A percentile compares a stretch with the other conserved stretches of the same genome.
phyloP scores from a whole-genome alignment of 768 basidiomycete genomes.

The Pluteus cervinus region DNA sequence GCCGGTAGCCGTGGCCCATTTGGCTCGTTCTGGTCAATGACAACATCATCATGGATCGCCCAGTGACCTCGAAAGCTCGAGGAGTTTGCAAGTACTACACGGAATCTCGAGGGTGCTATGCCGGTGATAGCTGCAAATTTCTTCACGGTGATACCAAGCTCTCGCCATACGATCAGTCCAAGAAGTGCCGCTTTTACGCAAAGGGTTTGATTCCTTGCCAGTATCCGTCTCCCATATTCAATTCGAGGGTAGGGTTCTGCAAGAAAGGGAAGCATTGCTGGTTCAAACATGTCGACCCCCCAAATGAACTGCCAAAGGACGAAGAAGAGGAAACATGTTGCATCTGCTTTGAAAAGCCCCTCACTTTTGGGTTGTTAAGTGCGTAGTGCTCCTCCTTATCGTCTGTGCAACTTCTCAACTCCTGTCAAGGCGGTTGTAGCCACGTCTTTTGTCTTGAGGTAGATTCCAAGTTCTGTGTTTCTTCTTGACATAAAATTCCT shows the following conservation, averaged over 20 bases:
- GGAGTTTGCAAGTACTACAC: slow-evolving; percentile 68
- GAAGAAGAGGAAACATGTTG: slow-evolving; percentile 53
- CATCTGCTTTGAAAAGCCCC: slow-evolving; percentile 72
- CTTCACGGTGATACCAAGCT: slow-evolving; percentile 50
- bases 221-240: slow-evolving; percentile 1
- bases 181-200: slow-evolving; percentile 62
- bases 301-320: slow-evolving; percentile 15
- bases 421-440: slow-evolving; percentile 53
- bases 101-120: slow-evolving; percentile 61
- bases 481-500: slow-evolving; percentile 6
- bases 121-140: slow-evolving; percentile 70
- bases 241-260: slow-evolving; percentile 52
- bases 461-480: slow-evolving; percentile 13
- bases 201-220: slow-evolving; percentile 33
- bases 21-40: background rate
- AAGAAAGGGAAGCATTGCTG: slow-evolving; percentile 66
- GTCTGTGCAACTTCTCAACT: slow-evolving; percentile 7
- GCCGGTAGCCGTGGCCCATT: too few species aligned
- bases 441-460: slow-evolving; percentile 77
- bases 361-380: slow-evolving; percentile 66
- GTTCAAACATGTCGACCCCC: slow-evolving; percentile 52
- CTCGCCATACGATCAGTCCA: slow-evolving; percentile 67
- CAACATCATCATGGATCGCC: slow-evolving; percentile 28
- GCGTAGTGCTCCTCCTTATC: slow-evolving; percentile 13
- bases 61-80: slow-evolving; percentile 62